These are phyloP conservation scores for Talaromyces proteolyticus DNA, from an alignment of 495 filamentous ascomycete species.

Conservation along the genomic window DNA sequence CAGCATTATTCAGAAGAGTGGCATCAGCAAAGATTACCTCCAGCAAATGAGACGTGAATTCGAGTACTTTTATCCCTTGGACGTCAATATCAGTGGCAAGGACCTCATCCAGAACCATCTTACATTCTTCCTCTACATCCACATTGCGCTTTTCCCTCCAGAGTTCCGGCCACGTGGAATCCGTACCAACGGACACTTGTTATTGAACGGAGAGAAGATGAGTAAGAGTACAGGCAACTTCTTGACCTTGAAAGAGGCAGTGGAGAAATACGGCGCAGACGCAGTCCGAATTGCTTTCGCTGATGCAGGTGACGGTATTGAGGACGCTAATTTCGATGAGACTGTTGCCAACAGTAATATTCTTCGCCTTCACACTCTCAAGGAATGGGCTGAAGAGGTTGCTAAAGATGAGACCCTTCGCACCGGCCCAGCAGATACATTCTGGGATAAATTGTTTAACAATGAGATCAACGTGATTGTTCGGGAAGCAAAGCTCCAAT, in stretches of 20 bases:
- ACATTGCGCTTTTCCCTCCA: conserved; percentile 78
- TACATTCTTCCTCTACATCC: conserved; percentile 95
- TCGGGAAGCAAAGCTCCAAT: conserved; percentile 66
- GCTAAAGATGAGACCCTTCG: conserved; percentile 67
- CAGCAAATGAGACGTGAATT: conserved; percentile 82
- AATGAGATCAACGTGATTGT: conserved; percentile 91
- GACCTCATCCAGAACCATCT: conserved; percentile 86
- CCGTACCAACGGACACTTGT: conserved; percentile 85
- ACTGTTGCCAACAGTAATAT: conserved; percentile 87
- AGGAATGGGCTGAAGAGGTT: conserved; percentile 89
- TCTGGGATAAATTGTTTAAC: conserved; percentile 85
- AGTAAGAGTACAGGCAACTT: conserved; percentile 94
- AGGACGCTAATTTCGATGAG: conserved; percentile 98
- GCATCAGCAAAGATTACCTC: conserved; percentile 65
- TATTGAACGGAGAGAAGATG: conserved; percentile 97
- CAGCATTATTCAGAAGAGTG: conserved; percentile 53
- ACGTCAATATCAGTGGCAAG: conserved; percentile 78
- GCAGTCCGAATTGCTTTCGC: conserved; percentile 87
- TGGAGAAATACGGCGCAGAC: conserved; percentile 91
- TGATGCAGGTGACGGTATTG: conserved; percentile 89
- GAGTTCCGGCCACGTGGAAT: conserved; percentile 83
- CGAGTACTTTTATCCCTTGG: conserved; percentile 94
- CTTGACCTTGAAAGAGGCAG: conserved; percentile 78
- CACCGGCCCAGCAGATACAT: conserved; percentile 62
- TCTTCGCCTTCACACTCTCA: conserved; percentile 75